Base-by-base conservation (phyloP, 1,284 basidiomycete genomes). In the Grifola frondosa region DNA sequence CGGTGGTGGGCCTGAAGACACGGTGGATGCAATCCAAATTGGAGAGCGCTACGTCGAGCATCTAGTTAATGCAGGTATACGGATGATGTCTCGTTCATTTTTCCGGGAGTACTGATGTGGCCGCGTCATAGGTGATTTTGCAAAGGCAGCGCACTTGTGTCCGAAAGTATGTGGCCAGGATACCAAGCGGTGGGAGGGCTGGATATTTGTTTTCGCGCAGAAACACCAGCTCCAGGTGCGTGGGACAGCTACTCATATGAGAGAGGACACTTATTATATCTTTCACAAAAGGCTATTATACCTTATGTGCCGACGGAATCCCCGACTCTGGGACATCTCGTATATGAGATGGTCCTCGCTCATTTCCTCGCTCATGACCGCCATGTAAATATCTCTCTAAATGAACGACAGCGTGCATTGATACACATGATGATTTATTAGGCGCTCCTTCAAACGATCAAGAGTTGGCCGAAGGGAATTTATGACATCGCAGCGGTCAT, bases 301-400 rank as follows among this genome's bases (percentile, higher is more conserved):
- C 95, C 95, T 0, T 86, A 80, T 57, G 81, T 98, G 0, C 97
- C 97, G 0, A 93, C 85, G 0, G 76, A 86, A 21, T 71, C 81
- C 5, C 96, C 95, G 0, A 83, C 81, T 37, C 76, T 99, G 11
- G 81, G 85, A 34, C 83, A 84, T 52, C 64, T 93, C 21, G 90
- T 97, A 4, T 99, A 99, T 65, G 95, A 97, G 64, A 92, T 98
- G 88, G 84, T 98, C 33, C 75, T 99, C 2, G 91, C 84, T 0
- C 81, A 97, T 62, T 90, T 94, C 60, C 69, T 99, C 12, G 75
- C 80, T 2, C 79, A 89, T 44, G 89, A 97, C 62, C 80, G 77
- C 57, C 66, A 77, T 54, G 92, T 89, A 53, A 48, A 77, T 60
- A 16, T 13, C 10, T 25, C 30, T 32, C 10, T 33, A 16, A 5